phyloP scores from a whole-genome alignment of 1,284 basidiomycete species.

The Stereum hirsutum region DNA sequence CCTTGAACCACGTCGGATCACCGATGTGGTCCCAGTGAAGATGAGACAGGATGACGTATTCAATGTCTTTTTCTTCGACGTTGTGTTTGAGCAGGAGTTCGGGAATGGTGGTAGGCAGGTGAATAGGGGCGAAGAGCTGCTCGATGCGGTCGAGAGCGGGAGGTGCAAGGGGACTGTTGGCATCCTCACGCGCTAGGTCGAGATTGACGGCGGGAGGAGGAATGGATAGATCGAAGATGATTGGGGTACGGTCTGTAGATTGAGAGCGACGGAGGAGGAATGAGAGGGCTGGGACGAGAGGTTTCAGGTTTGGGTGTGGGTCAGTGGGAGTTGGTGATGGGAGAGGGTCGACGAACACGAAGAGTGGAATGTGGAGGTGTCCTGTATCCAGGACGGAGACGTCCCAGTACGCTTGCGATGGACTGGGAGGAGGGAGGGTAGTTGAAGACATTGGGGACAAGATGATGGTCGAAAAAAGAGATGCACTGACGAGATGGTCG shows the following conservation, averaged over 20 bases:
- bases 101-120: conserved; percentile 31
- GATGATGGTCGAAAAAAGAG: no score
- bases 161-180: conserved; percentile 29
- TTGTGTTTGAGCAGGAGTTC: conserved; percentile 42
- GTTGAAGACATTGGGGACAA: no score
- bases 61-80: conserved; percentile 28
- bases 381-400: conserved; percentile 4
- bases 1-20: conserved; percentile 33
- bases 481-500: no score
- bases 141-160: conserved; percentile 20
- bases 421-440: neutral
- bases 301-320: conserved; percentile 7
- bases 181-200: conserved; percentile 43
- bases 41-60: conserved; percentile 39
- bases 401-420: neutral
- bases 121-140: conserved; percentile 19
- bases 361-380: neutral
- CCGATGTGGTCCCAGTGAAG: conserved; percentile 38
- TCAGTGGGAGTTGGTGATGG: no score
- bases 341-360: conserved; percentile 3
- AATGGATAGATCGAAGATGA: no score
- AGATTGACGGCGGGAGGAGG: conserved; percentile 38
- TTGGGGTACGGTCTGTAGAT: no score
- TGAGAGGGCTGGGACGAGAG: conserved; percentile 30
- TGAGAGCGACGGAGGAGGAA: conserved; percentile 40